Base-by-base conservation (phyloP, 176 grass and related monocot genomes). In the Rhynchospora pubera region DNA sequence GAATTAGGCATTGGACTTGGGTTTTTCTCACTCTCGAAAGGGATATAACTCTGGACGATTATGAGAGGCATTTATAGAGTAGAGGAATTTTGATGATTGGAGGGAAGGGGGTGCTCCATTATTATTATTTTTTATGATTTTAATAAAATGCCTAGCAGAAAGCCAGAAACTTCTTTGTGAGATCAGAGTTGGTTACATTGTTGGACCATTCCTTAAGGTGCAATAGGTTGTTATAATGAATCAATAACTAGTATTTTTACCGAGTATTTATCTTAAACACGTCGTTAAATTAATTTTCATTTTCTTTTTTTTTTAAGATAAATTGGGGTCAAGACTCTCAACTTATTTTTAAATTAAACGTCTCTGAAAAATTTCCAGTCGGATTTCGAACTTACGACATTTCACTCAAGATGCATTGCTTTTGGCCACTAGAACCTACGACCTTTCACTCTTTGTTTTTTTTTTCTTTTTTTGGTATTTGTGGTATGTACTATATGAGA, bases 1-100 rank as follows among this genome's bases (percentile, higher is more conserved):
- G 60, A 48, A n/a, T 65, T 65, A 30, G 79, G 79, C 79, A 81
- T 60, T 23, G 55, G 77, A 79, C 16, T 42, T 43, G 0, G n/a
- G 79, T 1, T 50, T 62, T 13, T 44, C 43, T 63, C 61, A 47
- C 43, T 79, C 24, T 65, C 65, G 79, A 65, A 81, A 81, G 43
- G 43, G 58, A 65, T 62, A 61, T 43, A 47, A 32, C 5, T 3
- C 16, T 52, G 71, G 46, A 75, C 15, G 7, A 2, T 75, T 52
- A 21, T 75, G 45, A 53, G 12, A 47, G 22, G 39, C 19, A 63
- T 60, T 65, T 81, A 62, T 72, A 65, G 19, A 81, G 55, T 72
- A 65, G 19, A 81, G 55, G 61, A 81, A 65, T 50, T 63, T 63
- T 5, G 39, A 64, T 81, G 57, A 44, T 8, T 15, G 18, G n/a